Evolutionary conservation across 169 alveolate genomes (phyloP).

Genomic region (Plasmodium billcollinsi): DNA sequence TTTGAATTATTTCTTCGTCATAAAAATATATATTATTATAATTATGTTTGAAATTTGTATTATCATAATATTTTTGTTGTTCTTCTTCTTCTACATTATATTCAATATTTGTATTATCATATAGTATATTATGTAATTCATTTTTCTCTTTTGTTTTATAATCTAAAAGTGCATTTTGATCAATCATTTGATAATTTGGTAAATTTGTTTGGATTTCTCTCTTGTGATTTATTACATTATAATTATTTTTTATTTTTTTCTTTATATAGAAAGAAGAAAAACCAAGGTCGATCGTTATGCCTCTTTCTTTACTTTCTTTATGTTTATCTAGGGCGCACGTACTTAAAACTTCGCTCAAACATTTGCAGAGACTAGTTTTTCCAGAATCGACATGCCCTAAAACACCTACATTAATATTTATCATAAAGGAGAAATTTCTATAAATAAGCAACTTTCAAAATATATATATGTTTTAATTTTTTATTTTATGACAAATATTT

Average conservation of each 20-base stretch:
- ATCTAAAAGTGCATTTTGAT: background rate
- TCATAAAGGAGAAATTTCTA: slow-evolving; percentile 1
- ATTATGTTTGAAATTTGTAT: too few relatives aligned
- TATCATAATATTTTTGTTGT: background rate
- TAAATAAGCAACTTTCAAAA: too few relatives aligned
- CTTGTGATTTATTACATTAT: too few relatives aligned
- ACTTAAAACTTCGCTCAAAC: slow-evolving; percentile 88
- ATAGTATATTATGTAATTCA: background rate
- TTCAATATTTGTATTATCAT: background rate
- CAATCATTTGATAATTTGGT: too few relatives aligned
- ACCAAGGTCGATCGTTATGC: slow-evolving; percentile 95
- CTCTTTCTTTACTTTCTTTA: slow-evolving; percentile 92
- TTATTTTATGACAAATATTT: too few relatives aligned
- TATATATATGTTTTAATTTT: too few relatives aligned
- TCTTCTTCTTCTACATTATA: slow-evolving; percentile 17
- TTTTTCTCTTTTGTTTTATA: background rate
- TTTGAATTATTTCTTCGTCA: slow-evolving; percentile 79
- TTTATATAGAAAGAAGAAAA: slow-evolving; percentile 91
- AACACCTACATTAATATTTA: slow-evolving; percentile 91
- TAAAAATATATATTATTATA: too few relatives aligned
- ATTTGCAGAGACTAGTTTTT: slow-evolving; percentile 91
- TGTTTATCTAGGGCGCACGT: slow-evolving; percentile 95
- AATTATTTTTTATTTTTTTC: background rate
- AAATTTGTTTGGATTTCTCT: too few relatives aligned
- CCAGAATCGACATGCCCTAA: slow-evolving; percentile 96